Conservation (phyloP, 495 filamentous ascomycete species). For the Penicillium tannophilum region DNA sequence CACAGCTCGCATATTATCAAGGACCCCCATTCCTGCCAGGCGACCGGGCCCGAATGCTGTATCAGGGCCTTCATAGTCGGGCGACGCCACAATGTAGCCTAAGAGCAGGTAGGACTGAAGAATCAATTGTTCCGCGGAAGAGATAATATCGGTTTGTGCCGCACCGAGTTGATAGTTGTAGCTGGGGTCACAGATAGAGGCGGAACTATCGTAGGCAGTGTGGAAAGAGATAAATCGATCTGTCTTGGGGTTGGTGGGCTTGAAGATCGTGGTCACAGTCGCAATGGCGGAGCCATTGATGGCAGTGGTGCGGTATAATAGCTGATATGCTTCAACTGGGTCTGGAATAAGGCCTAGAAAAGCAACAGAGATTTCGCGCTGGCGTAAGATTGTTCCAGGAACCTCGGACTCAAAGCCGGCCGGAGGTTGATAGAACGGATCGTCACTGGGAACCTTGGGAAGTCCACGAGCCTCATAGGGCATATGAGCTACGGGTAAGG, state of each 20-base stretch:
- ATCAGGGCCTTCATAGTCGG: slow-evolving; percentile 40
- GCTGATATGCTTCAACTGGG: slow-evolving; percentile 31
- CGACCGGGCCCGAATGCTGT: slow-evolving; percentile 34
- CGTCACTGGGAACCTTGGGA: slow-evolving; percentile 22
- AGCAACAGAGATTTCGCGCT: slow-evolving; percentile 26
- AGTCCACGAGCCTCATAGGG: slow-evolving; percentile 9
- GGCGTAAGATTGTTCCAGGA: slow-evolving; percentile 33
- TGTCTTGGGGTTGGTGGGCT: slow-evolving; percentile 26
- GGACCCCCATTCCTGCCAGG: slow-evolving; percentile 36
- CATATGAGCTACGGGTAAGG: background rate
- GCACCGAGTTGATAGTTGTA: slow-evolving; percentile 34
- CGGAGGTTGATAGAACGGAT: slow-evolving; percentile 39
- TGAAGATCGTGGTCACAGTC: slow-evolving; percentile 40
- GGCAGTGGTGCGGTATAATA: slow-evolving; percentile 34
- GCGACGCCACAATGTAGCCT: slow-evolving; percentile 36
- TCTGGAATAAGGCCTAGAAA: slow-evolving; percentile 36
- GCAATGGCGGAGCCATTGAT: slow-evolving; percentile 38
- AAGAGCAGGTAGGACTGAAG: slow-evolving; percentile 30
- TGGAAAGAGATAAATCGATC: slow-evolving; percentile 40
- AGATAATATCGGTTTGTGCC: slow-evolving; percentile 30
- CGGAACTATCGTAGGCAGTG: slow-evolving; percentile 38
- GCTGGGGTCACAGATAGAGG: slow-evolving; percentile 34
- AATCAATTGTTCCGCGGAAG: slow-evolving; percentile 32
- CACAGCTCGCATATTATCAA: slow-evolving; percentile 41
- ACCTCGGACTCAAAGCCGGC: slow-evolving; percentile 27